Percentiles rank a stretch among this genome's conserved stretches.
Conservation (phyloP, 2,329 filamentous ascomycete genomes). For the Lasiodiplodia sp. region DNA sequence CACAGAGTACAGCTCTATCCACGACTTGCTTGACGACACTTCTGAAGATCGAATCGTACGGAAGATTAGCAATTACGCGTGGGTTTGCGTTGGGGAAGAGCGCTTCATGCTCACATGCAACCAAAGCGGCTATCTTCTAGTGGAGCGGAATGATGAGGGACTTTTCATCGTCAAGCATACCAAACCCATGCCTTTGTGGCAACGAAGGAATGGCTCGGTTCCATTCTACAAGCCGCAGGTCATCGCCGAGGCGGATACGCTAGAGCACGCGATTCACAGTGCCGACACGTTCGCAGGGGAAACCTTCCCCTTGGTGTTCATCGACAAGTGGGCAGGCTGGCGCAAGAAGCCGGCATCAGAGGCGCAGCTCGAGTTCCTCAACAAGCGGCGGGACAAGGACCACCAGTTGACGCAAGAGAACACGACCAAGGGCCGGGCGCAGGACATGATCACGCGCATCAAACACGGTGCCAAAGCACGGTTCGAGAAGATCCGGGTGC, state of each 20-base stretch:
- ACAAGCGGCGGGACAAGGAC: slow-evolving; percentile 66
- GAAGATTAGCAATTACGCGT: slow-evolving; percentile 75
- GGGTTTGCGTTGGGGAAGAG: slow-evolving; percentile 78
- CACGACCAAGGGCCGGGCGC: slow-evolving; percentile 80
- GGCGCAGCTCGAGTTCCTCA: slow-evolving; percentile 72
- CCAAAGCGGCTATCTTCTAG: slow-evolving; percentile 66
- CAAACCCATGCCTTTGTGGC: slow-evolving; percentile 45
- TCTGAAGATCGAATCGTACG: slow-evolving; percentile 81
- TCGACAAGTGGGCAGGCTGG: slow-evolving; percentile 74
- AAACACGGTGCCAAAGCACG: slow-evolving; percentile 79
- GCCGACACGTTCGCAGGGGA: slow-evolving; percentile 80
- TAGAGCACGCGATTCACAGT: slow-evolving; percentile 80
- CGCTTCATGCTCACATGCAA: slow-evolving; percentile 74
- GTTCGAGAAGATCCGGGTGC: slow-evolving; percentile 48
- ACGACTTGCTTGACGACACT: slow-evolving; percentile 85
- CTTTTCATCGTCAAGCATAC: slow-evolving; percentile 56
- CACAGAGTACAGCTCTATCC: slow-evolving; percentile 90
- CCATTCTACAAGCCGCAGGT: slow-evolving; percentile 62
- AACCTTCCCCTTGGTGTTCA: slow-evolving; percentile 71
- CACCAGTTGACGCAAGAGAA: slow-evolving; percentile 62
- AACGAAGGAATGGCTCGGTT: background rate
- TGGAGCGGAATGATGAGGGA: slow-evolving; percentile 54
- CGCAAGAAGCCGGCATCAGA: slow-evolving; percentile 68
- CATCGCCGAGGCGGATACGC: slow-evolving; percentile 70
- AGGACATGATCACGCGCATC: slow-evolving; percentile 91